Percentiles rank a stretch among this genome's conserved stretches.
Conservation (phyloP, 495 filamentous ascomycete species). For the Aspergillus affinis region DNA sequence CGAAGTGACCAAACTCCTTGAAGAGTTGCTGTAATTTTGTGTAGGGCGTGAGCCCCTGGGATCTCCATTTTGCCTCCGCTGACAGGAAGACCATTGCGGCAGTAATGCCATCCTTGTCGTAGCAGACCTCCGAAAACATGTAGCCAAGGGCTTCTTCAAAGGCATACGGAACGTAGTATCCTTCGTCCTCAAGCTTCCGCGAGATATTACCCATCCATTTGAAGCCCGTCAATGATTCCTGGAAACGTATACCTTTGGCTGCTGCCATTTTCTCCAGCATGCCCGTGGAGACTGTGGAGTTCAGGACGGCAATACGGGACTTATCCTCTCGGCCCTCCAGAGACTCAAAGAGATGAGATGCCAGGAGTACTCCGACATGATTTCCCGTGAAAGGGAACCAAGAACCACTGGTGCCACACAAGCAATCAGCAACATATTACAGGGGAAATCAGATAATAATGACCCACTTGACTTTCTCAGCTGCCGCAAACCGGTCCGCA, state of each 20-base stretch:
- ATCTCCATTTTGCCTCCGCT: constrained; percentile 54
- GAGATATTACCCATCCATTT: constrained; percentile 66
- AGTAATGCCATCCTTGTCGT: constrained; percentile 71
- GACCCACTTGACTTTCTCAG: constrained; percentile 55
- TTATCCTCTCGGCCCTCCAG: constrained; percentile 28
- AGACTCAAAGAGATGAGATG: constrained; percentile 54
- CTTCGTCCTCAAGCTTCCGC: constrained; percentile 40
- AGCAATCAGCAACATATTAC: not conserved
- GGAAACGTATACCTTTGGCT: constrained; percentile 54
- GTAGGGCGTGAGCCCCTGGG: constrained; percentile 55
- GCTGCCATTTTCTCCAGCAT: constrained; percentile 63
- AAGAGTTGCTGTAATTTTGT: constrained; percentile 62
- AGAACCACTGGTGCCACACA: constrained; percentile 30
- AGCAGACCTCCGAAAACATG: constrained; percentile 65
- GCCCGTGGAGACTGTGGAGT: constrained; percentile 63
- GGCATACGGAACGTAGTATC: constrained; percentile 58
- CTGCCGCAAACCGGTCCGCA: constrained; percentile 69
- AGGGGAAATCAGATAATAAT: not conserved
- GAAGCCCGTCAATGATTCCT: constrained; percentile 72
- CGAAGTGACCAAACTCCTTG: constrained; percentile 61
- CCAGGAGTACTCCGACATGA: constrained; percentile 64
- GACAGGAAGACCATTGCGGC: constrained; percentile 64
- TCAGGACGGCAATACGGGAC: constrained; percentile 54
- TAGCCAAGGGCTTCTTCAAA: constrained; percentile 77
- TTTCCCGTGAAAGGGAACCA: constrained; percentile 71